Base-by-base conservation (phyloP, 306 rosid species). In the Casuarina glauca region DNA sequence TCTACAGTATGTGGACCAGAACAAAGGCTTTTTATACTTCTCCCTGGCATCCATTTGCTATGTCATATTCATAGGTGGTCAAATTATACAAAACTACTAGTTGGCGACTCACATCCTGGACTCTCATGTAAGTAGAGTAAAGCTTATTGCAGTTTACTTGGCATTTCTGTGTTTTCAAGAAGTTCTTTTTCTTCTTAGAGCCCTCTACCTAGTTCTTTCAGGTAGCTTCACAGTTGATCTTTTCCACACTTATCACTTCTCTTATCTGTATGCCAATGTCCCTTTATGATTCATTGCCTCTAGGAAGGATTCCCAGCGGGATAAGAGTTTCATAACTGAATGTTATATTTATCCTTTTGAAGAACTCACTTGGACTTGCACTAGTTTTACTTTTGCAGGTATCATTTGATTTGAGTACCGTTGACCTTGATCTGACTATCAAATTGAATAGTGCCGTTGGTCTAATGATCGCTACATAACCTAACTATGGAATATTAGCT, bases 251-350 rank as follows among this genome's bases (percentile, higher is more conserved):
- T 61, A 46, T 86, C 55, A 80, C 74, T 76, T 88, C 94, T 36
- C 91, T 90, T 73, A 86, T 90, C 38, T 85, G 84, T 4, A 88
- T 91, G 11, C 91, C 89, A 0, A 79, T 90, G 89, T 78, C 88
- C 4, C 86, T 88, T 52, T 88, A 90, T 66, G 91, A 90, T 79
- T 90, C 91, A 9, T 88, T 91, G n/a, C 90, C 91, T 36, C 45
- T 86, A 78, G 94, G 94, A 82, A 90, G 90, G 77, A 84, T 90
- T 76, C 87, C 86, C 16, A 86, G 80, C n/a, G 80, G 90, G 87
- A 91, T 89, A 74, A 75, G 86, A 48, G 43, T 69, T 35, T 19
- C 11, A 9, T 10, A 50, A 70, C 49, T 36, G 7, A 64, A 80
- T 79, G 63, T 69, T 66, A 49, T n/a, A 45, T 26, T 26, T 26